Base-by-base conservation (phyloP, 169 alveolate genomes). In the Plasmodium vivax region DNA sequence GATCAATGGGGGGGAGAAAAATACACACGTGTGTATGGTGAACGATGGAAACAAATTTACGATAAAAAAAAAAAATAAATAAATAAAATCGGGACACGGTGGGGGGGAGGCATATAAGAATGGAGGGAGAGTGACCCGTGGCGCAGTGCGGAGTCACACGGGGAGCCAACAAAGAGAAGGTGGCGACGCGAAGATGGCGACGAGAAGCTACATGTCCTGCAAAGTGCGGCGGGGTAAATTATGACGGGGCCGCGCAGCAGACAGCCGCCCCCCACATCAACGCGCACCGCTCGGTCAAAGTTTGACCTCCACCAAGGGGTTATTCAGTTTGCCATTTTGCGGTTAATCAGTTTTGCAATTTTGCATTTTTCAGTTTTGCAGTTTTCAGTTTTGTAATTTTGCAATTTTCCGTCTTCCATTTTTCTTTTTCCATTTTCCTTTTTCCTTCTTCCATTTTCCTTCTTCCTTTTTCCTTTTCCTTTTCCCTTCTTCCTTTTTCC, bases 1-100 rank as follows among this genome's bases (percentile, higher is more conserved):
- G 32, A 27, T 82, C 72, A 23, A 12, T 14, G 34, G 34, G 62
- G 54, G 23, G 43, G 68, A 84, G 4, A 72, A 73, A 85, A 73
- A 34, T 51, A 85, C 79, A 85, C 27, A 85, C 58, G 36, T 36
- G 54, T 43, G 6, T 19, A 68, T n/a, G 27, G 58, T 75, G 75
- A 51, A 45, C 34, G 41, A 36, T 56, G 77, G 43, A 75, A 62
- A 74, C 84, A 85, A 85, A 85, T 77, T 30, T 51, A 85, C 56
- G 23, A 47, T 23, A 54, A 30, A 77, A 85, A 79, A 79, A 79
- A 79, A 79, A 79, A 79, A 36, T n/a, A 79, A 79, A 1, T 16
- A 36, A 41, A 79, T 16, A 38, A 19, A 38, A 16, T n/a, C 7
- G 84, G 14, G 30, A 19, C 43, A 82, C 41, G 30, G 5, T 30